Base-by-base conservation (phyloP, 2,329 filamentous ascomycete genomes). In the Cytospora piceicola region DNA sequence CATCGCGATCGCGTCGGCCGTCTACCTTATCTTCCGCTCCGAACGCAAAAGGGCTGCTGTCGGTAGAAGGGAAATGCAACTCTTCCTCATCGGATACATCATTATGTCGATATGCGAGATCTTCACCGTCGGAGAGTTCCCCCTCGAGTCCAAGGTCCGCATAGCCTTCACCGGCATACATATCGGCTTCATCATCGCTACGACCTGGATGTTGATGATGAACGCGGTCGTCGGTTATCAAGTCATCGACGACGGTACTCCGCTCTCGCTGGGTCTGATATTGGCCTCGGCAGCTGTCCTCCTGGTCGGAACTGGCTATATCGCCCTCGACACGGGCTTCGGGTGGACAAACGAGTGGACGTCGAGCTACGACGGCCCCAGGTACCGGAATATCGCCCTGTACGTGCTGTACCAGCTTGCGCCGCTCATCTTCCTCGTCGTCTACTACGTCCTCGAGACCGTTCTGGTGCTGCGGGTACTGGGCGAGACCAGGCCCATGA, bases 151-250 rank as follows among this genome's bases (percentile, higher is more conserved):
- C 61, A 86, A 80, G 58, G 90, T 92, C 66, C 88, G 93, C 75
- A 84, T 91, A 72, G 92, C 86, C 11, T 99, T 99, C 75, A 92
- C 91, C 17, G 94, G 91, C 39, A 89, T 95, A 49, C 95, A 99
- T 76, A 87, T 99, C 66, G 95, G 92, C 67, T 87, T 94, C 70
- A 96, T 99, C 66, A 86, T 91, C 64, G 92, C 94, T 20, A 94
- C 93, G 0, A 86, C 88, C 57, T 99, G 94, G 94, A 88, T 97
- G 39, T 84, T 99, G 5, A 87, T 98, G 79, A 84, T 98, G 71
- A 98, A 98, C 74, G 93, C 92, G 4, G 80, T 96, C 5, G 93
- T 99, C 55, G 95, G 95, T 55, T 99, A 92, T 77, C 95, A 99
- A 76, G 80, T 98, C 27, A 82, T 98, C 54, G 95, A 99, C 71